Base-by-base conservation (phyloP, 345 rosid species). In the Gossypium australe region DNA sequence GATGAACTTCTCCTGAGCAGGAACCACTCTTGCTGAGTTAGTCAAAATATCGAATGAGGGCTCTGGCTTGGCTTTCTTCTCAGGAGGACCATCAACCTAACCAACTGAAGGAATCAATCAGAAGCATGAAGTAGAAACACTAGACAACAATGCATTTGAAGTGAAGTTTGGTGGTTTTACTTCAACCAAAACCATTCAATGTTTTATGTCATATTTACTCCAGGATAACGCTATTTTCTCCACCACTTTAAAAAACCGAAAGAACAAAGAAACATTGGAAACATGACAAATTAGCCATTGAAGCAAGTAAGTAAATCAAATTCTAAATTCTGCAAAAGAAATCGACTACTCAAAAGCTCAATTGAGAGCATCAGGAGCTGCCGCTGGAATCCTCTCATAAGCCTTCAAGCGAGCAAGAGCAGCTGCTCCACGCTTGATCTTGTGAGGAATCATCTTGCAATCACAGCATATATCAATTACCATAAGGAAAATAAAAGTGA, bases 1-100 rank as follows among this genome's bases (percentile, higher is more conserved):
- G 29, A 57, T 57, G 27, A 57, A 22, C 61, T 57, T 57, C 13
- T 20, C 61, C 29, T 57, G 61, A 20, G 61, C 61, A 57, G 61
- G 61, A 57, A 20, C 61, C 1, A 57, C 61, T 20, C 29, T 57
- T 18, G 99, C 99, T 49, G 97, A 98, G 81, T 96, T 96, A 10
- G 87, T 92, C 85, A 93, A 82, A 53, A 87, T 85, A 78, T 93
- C 99, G 48, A 84, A 92, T 3, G 89, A 81, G 2, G 94, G 87
- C 85, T 93, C 99, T 1, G 94, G 92, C 83, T 93, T 95, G 9
- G 84, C 86, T 80, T 93, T 96, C 93, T 89, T 96, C 85, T 95
- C 98, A 2, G 80, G 85, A 13, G 88, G 83, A 76, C 79, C 78
- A 83, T 96, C 99, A 57, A 93, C 93, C 98, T 93, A 78, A 69